phyloP scores from a whole-genome alignment of 495 filamentous ascomycete genomes.

The Parathielavia hyrcaniae region DNA sequence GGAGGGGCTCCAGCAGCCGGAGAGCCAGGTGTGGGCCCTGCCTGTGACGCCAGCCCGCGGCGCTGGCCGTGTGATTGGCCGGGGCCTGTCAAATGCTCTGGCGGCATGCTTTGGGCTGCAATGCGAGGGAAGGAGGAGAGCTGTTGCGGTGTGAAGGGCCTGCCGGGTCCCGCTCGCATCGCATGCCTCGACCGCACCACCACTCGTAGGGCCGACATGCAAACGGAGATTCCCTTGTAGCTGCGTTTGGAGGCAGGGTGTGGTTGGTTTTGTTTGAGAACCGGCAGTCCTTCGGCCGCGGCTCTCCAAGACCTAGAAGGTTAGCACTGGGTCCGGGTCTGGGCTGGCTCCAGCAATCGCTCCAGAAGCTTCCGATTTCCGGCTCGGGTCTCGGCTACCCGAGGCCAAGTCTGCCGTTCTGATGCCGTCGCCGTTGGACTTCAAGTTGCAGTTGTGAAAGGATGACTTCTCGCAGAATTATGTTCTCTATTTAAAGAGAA shows the following conservation, averaged over 20 bases:
- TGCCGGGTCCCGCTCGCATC: conserved; percentile 9
- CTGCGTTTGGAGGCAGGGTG: neutral
- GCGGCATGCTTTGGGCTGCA: conserved; percentile 22
- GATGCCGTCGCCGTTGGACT: too few relatives aligned
- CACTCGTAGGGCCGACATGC: conserved; percentile 24
- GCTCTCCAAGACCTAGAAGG: neutral
- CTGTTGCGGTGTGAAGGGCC: conserved; percentile 7
- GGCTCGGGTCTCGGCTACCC: conserved; percentile 12
- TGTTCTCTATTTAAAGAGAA: too few relatives aligned
- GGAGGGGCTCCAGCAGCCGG: conserved; percentile 31
- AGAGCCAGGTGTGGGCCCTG: conserved; percentile 20
- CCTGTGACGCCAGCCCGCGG: conserved; percentile 31
- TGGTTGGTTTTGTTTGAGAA: neutral
- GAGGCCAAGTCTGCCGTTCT: neutral
- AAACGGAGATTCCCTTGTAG: conserved; percentile 3
- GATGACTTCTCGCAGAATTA: too few relatives aligned
- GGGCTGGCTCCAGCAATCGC: neutral
- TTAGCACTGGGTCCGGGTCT: neutral
- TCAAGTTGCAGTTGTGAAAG: too few relatives aligned
- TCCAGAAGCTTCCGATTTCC: conserved; percentile 13
- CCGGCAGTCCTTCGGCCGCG: conserved; percentile 17
- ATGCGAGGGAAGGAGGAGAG: conserved; percentile 5
- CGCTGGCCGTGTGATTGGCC: conserved; percentile 32
- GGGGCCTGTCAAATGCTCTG: conserved; percentile 17
- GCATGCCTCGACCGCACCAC: conserved; percentile 18